Evolutionary conservation across 208 protist genomes (phyloP), one percentile per base, ranked within the genome.

Genomic region (Trypanosoma boissoni): DNA sequence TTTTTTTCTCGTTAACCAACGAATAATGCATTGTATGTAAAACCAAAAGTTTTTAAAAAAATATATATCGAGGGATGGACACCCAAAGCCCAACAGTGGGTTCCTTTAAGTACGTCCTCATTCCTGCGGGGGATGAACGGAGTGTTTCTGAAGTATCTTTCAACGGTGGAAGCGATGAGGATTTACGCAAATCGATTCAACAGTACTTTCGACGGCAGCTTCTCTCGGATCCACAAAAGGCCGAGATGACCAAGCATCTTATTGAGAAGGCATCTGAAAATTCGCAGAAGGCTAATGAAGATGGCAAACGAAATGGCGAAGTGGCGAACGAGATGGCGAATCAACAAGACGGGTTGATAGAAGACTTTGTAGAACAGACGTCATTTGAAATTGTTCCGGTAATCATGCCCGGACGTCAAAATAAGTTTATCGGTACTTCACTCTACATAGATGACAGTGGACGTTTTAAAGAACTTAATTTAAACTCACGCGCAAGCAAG

Each of bases 401-500:
- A 46, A 74, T 80, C 24, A 92, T 92, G 86, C 90, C 90, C 36
- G 83, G 65, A 39, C 68, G 73, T 28, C 56, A 58, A n/a, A 91
- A 79, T 18, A 55, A 76, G 36, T 96, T 80, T 57, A 79, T 93
- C 12, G 89, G 83, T 27, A 88, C 78, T 18, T 92, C 83, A 18
- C 76, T 96, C 18, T 96, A 96, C 65, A 91, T 96, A 66, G 89
- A 96, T 69, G 83, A 92, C 51, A 82, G 83, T 63, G 89, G 89
- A 9, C 57, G 75, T 26, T 96, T 93, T 75, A 96, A 96, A 55
- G 86, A 88, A 29, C 67, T 96, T 6, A 57, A 71, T 1, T 66
- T 94, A 2, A 96, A 96, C 68, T 62, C 68, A 16, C 86, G 89
- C 21, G 89, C 89, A 4, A 91, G 84, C 64, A 83, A 75, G 24